A percentile compares a stretch with the other conserved stretches of the same genome.
These are phyloP conservation scores for Pugionium cornutum DNA, from an alignment of 345 rosid genomes.

Conservation along the genomic window DNA sequence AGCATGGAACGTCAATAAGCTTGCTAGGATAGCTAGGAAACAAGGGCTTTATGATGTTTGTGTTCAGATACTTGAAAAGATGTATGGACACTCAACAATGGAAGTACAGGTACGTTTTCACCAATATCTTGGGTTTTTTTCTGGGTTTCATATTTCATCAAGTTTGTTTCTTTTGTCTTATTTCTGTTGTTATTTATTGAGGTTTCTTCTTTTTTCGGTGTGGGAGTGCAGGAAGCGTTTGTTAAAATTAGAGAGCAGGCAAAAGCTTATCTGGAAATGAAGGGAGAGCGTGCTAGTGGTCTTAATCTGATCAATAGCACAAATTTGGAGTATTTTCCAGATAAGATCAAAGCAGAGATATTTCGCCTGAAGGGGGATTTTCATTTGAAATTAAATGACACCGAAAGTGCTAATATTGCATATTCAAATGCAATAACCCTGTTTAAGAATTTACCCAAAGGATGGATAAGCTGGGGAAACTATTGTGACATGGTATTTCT, in stretches of 20 bases:
- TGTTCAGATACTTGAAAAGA: slow-evolving; percentile 85
- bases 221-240: slow-evolving; percentile 80
- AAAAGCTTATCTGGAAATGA: slow-evolving; percentile 89
- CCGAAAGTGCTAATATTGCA: slow-evolving; percentile 78
- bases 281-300: slow-evolving; percentile 86
- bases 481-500: slow-evolving; percentile 88
- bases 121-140: background rate
- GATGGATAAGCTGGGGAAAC: slow-evolving; percentile 99
- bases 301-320: slow-evolving; percentile 86
- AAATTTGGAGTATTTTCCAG: slow-evolving; percentile 87
- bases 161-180: slow-evolving; percentile 16
- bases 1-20: slow-evolving; percentile 99
- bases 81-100: slow-evolving; percentile 98
- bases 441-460: slow-evolving; percentile 90
- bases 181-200: slow-evolving; percentile 8
- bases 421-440: slow-evolving; percentile 84
- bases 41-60: slow-evolving; percentile 98
- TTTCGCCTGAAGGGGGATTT: slow-evolving; percentile 88
- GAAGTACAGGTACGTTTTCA: slow-evolving; percentile 83
- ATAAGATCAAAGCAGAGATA: slow-evolving; percentile 88
- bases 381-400: slow-evolving; percentile 71
- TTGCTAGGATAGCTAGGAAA: slow-evolving; percentile 92
- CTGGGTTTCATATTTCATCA: background rate
- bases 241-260: slow-evolving; percentile 98
- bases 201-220: slow-evolving; percentile 34